Evolutionary conservation across 331 rosid species (phyloP).

Genomic region (Stylosanthes scabra): DNA sequence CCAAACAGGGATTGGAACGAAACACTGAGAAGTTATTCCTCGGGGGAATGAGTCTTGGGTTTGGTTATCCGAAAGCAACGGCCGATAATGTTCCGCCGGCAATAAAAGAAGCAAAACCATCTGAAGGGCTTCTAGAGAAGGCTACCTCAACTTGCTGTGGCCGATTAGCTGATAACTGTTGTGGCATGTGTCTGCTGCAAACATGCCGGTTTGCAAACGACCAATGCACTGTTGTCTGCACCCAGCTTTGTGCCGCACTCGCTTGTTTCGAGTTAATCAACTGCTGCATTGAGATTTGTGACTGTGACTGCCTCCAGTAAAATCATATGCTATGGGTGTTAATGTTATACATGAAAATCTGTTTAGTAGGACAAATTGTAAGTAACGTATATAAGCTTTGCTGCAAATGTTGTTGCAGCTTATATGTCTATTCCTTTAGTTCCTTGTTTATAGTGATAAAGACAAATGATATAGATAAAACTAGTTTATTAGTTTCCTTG

Average conservation of each 20-base stretch:
- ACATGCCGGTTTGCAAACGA: constrained; percentile 62
- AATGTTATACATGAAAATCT: constrained; percentile 29
- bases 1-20: constrained; percentile 37
- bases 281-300: constrained; percentile 84
- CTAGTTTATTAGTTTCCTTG: not conserved
- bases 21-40: constrained; percentile 55
- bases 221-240: constrained; percentile 62
- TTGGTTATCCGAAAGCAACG: constrained; percentile 79
- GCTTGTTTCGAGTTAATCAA: constrained; percentile 79
- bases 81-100: constrained; percentile 57
- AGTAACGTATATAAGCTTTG: constrained; percentile 29
- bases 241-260: constrained; percentile 83
- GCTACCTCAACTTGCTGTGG: constrained; percentile 70
- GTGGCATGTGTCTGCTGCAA: constrained; percentile 79
- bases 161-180: constrained; percentile 46
- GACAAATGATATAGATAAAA: not conserved
- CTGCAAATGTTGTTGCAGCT: constrained; percentile 14
- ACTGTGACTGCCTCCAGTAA: constrained; percentile 48
- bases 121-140: constrained; percentile 58
- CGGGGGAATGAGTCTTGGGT: constrained; percentile 70
- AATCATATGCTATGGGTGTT: constrained; percentile 19
- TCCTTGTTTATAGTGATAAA: not conserved
- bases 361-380: constrained; percentile 18
- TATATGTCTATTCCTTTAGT: not conserved
- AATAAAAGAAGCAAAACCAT: constrained; percentile 64